phyloP scores from a whole-genome alignment of 306 rosid species.

The Quercus bicolor region DNA sequence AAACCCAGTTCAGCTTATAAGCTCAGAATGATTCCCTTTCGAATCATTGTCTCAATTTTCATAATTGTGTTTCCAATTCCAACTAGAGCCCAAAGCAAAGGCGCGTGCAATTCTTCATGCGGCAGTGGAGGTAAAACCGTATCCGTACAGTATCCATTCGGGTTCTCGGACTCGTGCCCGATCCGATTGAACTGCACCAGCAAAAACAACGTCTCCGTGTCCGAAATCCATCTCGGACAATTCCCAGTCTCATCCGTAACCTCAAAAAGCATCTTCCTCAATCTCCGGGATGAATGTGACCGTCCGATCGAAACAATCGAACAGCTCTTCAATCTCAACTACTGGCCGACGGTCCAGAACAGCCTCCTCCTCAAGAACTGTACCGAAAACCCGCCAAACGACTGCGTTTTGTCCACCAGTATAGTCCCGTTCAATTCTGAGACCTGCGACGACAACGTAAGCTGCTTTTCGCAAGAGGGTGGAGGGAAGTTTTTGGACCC shows the following conservation, averaged over 20 bases:
- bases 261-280: slow-evolving; percentile 37
- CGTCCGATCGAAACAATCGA: slow-evolving; percentile 30
- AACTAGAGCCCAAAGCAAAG: slow-evolving; percentile 29
- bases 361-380: slow-evolving; percentile 60
- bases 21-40: slow-evolving; percentile 10
- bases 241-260: slow-evolving; percentile 19
- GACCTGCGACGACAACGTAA: slow-evolving; percentile 36
- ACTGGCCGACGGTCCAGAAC: slow-evolving; percentile 42
- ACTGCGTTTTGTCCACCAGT: slow-evolving; percentile 41
- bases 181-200: slow-evolving; percentile 34
- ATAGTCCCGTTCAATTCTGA: slow-evolving; percentile 11
- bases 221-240: slow-evolving; percentile 18
- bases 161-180: slow-evolving; percentile 41
- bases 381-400: not conserved
- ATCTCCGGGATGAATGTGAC: slow-evolving; percentile 47
- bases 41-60: slow-evolving; percentile 25
- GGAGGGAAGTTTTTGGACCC: no score
- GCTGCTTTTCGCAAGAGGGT: slow-evolving; percentile 38
- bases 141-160: slow-evolving; percentile 57
- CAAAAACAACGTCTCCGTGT: not conserved
- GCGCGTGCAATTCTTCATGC: slow-evolving; percentile 24
- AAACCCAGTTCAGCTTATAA: not conserved
- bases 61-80: slow-evolving; percentile 18
- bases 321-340: slow-evolving; percentile 31
- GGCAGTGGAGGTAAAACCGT: not conserved